Conservation (phyloP, 1,139 yeast species). For the Eremothecium coryli region DNA sequence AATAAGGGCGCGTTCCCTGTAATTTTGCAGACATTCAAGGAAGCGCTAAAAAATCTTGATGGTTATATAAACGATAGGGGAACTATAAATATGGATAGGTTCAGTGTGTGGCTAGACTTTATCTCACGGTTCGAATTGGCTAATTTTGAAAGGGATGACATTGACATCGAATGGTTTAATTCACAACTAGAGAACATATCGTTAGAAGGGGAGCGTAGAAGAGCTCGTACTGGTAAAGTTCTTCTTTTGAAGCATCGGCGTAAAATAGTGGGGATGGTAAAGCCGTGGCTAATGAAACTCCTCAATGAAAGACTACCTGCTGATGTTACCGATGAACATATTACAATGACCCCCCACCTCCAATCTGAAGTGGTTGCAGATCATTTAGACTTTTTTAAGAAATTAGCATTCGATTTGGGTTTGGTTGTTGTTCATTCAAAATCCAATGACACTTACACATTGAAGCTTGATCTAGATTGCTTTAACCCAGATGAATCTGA, state of each 20-base stretch:
- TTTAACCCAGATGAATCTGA: constrained; percentile 53
- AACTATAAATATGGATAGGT: constrained; percentile 60
- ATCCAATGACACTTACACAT: constrained; percentile 43
- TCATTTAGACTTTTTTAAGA: constrained; percentile 51
- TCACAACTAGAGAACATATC: constrained; percentile 74
- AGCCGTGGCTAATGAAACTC: constrained; percentile 58
- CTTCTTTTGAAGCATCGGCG: constrained; percentile 66
- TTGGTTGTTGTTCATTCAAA: constrained; percentile 54
- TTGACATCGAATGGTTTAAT: constrained; percentile 89
- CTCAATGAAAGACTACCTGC: constrained; percentile 30
- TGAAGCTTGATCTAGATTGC: constrained; percentile 67
- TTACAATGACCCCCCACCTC: constrained; percentile 40
- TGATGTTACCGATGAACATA: constrained; percentile 35
- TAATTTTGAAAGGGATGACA: constrained; percentile 65
- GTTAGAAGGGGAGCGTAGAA: constrained; percentile 57
- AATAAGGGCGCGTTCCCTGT: constrained; percentile 95
- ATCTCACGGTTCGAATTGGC: constrained; percentile 68
- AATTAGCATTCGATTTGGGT: constrained; percentile 59
- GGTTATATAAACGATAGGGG: constrained; percentile 86
- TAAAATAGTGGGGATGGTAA: constrained; percentile 44
- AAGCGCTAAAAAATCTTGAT: constrained; percentile 61
- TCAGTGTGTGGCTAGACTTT: constrained; percentile 64
- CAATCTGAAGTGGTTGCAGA: constrained; percentile 39
- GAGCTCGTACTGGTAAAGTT: constrained; percentile 57
- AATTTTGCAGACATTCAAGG: constrained; percentile 77